phyloP scores from a whole-genome alignment of 108 stramenopile species.

The Fragilaria crotonensis region DNA sequence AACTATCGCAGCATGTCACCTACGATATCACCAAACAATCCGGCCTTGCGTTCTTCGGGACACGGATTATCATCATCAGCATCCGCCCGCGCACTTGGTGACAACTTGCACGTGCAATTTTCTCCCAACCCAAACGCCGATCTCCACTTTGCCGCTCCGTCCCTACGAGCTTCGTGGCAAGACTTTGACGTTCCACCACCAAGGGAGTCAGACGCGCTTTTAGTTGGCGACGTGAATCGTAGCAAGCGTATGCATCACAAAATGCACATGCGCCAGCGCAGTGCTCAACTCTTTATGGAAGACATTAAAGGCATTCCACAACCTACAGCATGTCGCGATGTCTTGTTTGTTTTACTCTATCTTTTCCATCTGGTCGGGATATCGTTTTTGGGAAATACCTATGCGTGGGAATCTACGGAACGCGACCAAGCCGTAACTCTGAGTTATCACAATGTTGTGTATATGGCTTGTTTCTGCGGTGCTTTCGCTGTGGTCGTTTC shows the following conservation, averaged over 20 bases:
- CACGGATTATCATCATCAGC: neutral
- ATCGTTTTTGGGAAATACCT: constrained; percentile 40
- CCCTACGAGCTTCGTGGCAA: neutral
- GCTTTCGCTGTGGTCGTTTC: constrained; percentile 58
- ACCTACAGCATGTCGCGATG: constrained; percentile 51
- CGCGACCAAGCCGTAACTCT: constrained; percentile 30
- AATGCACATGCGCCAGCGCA: constrained; percentile 67
- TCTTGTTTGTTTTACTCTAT: constrained; percentile 55
- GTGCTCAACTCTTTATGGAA: constrained; percentile 74
- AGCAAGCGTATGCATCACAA: constrained; percentile 17
- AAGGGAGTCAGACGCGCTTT: neutral
- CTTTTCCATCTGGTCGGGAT: constrained; percentile 52
- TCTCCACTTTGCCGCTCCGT: neutral
- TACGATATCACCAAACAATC: neutral
- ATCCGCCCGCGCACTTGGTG: no score
- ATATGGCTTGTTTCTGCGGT: constrained; percentile 53
- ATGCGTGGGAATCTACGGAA: constrained; percentile 41
- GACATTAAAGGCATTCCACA: constrained; percentile 56
- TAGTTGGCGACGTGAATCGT: neutral
- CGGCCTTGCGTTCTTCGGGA: neutral
- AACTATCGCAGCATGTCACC: neutral
- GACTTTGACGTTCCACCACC: neutral
- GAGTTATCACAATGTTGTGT: constrained; percentile 56
- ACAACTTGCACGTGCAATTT: neutral
- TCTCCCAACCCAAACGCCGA: neutral